Percentiles rank a stretch among this genome's conserved stretches.
phyloP scores from a whole-genome alignment of 768 basidiomycete species.

The Psilocybe cyanescens region DNA sequence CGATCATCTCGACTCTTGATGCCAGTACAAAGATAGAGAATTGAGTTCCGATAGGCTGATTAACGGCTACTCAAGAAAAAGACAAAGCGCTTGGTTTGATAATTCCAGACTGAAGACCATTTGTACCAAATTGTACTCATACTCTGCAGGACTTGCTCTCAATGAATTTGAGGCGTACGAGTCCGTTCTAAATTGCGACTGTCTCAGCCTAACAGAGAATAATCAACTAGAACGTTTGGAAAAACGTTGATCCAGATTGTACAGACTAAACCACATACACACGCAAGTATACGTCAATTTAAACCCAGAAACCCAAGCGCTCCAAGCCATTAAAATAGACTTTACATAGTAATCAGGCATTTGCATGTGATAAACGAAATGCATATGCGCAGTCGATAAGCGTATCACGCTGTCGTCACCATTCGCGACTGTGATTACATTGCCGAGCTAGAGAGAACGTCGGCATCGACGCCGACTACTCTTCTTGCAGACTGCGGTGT shows the following conservation, averaged over 20 bases:
- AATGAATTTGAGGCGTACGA: no score
- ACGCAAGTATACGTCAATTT: not conserved
- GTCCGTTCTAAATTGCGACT: no score
- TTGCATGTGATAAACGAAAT: not conserved
- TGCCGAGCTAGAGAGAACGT: not conserved
- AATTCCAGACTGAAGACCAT: not conserved
- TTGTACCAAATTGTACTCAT: no score
- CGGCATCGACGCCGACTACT: not conserved
- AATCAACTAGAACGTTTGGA: not conserved
- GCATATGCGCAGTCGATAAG: slow-evolving; percentile 3
- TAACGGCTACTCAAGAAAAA: no score
- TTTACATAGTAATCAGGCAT: not conserved
- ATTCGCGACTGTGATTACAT: not conserved
- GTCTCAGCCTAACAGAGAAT: no score
- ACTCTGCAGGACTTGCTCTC: no score
- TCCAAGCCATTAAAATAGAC: not conserved
- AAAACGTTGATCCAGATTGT: not conserved
- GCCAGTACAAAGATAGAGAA: no score
- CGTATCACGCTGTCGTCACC: not conserved
- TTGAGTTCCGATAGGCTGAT: no score
- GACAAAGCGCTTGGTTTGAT: not conserved
- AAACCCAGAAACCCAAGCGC: not conserved
- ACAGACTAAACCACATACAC: not conserved
- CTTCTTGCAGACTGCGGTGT: not conserved
- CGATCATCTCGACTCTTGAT: no score